Conservation (phyloP, 2,329 filamentous ascomycete genomes). For the Pseudogymnoascus pannorum region DNA sequence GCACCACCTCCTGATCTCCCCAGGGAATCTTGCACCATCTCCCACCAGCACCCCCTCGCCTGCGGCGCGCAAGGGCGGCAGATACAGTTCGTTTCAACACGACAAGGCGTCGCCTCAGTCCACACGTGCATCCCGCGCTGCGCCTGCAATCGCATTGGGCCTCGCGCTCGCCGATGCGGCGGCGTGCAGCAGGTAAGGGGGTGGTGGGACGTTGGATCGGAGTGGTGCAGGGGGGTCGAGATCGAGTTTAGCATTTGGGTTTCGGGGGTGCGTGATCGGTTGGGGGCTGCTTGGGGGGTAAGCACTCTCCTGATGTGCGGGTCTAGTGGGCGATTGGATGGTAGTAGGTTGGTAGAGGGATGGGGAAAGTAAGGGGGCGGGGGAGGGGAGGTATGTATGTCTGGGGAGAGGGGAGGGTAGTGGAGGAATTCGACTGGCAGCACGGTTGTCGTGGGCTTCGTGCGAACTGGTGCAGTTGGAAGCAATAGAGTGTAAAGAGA, state of each 20-base stretch:
- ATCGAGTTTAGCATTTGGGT: not conserved
- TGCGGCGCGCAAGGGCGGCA: constrained; percentile 2
- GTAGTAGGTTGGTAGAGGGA: not conserved
- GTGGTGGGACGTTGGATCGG: constrained; percentile 3
- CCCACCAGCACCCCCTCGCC: not conserved
- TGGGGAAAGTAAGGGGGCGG: constrained; percentile 1
- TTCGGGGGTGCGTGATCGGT: not conserved
- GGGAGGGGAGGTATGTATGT: not conserved
- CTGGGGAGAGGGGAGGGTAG: not conserved
- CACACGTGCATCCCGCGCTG: not conserved
- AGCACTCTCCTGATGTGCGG: not conserved
- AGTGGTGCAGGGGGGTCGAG: not conserved
- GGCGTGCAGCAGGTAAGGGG: not conserved
- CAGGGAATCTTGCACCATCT: not conserved
- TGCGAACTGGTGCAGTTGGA: not conserved
- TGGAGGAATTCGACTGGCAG: not conserved
- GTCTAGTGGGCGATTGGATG: not conserved
- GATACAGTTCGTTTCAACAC: not conserved
- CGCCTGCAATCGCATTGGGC: not conserved
- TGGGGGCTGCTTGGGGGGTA: not conserved
- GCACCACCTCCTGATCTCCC: not conserved
- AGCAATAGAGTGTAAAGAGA: not conserved
- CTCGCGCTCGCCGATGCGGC: not conserved
- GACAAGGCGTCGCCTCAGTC: not conserved
- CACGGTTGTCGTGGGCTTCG: not conserved